A percentile compares a stretch with the other conserved stretches of the same genome.
Evolutionary conservation across 2,329 filamentous ascomycete species (phyloP).

Genomic region (Pseudogymnoascus sp.): DNA sequence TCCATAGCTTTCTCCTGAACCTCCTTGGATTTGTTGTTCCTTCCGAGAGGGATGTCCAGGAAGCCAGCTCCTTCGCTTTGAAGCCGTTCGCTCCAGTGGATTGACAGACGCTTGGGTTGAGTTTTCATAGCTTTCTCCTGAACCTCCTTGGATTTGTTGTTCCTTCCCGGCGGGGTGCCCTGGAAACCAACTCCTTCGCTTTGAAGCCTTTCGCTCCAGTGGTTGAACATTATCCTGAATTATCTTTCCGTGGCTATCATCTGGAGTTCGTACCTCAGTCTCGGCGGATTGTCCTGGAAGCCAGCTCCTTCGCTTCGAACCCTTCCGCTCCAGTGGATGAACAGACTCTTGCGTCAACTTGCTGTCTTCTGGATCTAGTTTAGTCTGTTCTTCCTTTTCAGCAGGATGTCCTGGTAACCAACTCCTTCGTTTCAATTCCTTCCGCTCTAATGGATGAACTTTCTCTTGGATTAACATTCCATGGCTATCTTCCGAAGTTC

Average conservation of each 20-base stretch:
- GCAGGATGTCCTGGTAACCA: neutral
- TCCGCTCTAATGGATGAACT: neutral
- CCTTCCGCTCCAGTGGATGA: neutral
- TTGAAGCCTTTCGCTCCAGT: no score
- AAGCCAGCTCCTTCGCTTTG: neutral
- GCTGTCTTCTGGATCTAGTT: neutral
- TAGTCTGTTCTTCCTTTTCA: neutral
- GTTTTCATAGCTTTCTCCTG: no score
- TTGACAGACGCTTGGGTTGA: no score
- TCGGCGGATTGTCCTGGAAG: neutral
- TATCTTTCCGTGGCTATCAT: neutral
- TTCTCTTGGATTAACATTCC: neutral
- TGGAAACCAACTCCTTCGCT: no score
- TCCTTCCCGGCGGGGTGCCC: no score
- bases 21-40: neutral
- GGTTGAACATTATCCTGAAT: neutral
- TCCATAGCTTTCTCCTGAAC: neutral
- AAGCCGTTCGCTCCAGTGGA: neutral
- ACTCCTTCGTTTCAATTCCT: neutral
- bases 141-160: no score
- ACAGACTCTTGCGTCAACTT: neutral
- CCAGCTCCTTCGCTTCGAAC: neutral
- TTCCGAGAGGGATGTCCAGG: neutral
- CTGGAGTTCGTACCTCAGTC: neutral
- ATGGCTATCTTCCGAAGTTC: neutral